These are phyloP conservation scores for Murraya paniculata DNA, from an alignment of 345 rosid genomes.

Conservation along the genomic window DNA sequence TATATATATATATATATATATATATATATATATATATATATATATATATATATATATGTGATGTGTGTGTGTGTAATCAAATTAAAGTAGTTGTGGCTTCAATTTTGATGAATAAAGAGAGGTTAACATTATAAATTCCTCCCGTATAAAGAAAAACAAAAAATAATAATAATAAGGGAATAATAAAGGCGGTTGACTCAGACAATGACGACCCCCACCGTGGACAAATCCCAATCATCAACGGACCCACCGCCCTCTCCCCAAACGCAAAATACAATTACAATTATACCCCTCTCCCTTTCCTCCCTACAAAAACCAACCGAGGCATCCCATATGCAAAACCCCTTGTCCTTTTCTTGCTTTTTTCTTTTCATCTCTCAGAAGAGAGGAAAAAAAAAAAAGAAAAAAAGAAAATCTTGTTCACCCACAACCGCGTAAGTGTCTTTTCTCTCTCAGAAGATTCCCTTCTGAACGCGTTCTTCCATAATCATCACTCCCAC, in stretches of 20 bases:
- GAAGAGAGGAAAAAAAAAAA: neutral
- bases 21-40: no score
- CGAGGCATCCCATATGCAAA: neutral
- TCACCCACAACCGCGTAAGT: conserved; percentile 17
- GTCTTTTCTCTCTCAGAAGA: conserved; percentile 17
- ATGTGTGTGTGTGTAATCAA: no score
- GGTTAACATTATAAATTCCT: no score
- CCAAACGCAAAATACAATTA: neutral
- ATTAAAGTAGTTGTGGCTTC: no score
- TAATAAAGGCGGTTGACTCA: neutral
- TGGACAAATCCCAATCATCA: neutral
- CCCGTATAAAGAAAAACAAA: no score
- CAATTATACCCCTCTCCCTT: neutral
- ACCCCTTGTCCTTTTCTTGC: conserved; percentile 16
- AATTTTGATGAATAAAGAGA: no score
- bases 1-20: no score
- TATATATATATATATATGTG: no score
- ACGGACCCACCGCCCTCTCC: neutral
- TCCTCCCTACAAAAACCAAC: neutral
- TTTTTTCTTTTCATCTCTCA: neutral
- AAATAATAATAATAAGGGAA: no score
- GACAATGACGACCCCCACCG: neutral
- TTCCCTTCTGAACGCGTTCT: conserved; percentile 27
- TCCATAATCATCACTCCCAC: neutral
- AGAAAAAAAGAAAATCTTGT: neutral